Percentiles rank a stretch among this genome's conserved stretches.
Conservation (phyloP, 75 land plant species). For the Larix kaempferi region DNA sequence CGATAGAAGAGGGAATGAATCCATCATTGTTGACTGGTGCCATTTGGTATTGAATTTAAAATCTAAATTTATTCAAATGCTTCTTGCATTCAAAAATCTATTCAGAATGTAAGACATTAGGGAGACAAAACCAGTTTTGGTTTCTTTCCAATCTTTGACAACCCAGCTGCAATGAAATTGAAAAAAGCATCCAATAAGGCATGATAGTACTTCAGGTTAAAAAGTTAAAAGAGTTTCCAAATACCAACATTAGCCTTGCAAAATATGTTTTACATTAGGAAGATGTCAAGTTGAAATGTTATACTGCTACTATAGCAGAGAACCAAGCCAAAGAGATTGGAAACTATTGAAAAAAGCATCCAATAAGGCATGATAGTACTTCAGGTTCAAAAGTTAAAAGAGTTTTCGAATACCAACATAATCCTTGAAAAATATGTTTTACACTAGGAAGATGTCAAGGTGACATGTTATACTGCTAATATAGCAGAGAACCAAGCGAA, state of each 20-base stretch:
- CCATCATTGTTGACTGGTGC: too few species aligned
- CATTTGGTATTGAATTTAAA: too few species aligned
- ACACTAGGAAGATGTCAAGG: not conserved
- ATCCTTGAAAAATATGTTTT: not conserved
- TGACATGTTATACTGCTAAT: not conserved
- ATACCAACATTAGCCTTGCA: not conserved
- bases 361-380: not conserved
- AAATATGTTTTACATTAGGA: not conserved
- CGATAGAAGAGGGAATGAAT: too few species aligned
- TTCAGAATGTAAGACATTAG: too few species aligned
- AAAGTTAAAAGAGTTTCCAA: not conserved
- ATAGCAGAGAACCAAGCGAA: not conserved
- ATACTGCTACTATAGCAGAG: not conserved
- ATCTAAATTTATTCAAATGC: too few species aligned
- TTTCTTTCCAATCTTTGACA: too few species aligned
- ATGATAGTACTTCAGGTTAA: not conserved
- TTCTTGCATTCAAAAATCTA: too few species aligned
- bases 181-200: not conserved
- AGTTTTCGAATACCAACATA: not conserved
- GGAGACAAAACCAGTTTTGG: too few species aligned
- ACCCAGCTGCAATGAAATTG: not conserved
- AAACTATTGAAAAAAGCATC: too few species aligned
- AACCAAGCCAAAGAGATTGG: not conserved
- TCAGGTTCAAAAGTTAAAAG: not conserved
- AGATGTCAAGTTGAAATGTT: not conserved